Evolutionary conservation across 352 stramenopile genomes (phyloP).

Genomic region (Pythium aphanidermatum): DNA sequence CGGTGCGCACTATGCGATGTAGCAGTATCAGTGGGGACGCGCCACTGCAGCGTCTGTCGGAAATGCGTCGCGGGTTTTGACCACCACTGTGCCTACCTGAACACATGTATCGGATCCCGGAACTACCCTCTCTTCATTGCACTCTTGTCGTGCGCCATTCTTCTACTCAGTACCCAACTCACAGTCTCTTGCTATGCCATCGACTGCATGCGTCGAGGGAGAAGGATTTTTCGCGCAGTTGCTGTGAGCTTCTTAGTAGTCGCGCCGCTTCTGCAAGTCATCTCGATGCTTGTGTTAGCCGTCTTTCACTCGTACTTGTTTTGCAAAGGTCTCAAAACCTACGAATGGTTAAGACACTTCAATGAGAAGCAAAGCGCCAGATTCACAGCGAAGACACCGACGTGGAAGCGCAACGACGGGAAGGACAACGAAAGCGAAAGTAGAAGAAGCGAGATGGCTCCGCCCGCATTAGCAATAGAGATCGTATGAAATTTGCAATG

Average conservation of each 20-base stretch:
- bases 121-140: slow-evolving; percentile 62
- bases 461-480: slow-evolving; percentile 3
- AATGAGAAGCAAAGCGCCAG: slow-evolving; percentile 8
- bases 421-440: not conserved
- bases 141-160: slow-evolving; percentile 46
- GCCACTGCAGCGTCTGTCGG: slow-evolving; percentile 91
- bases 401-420: slow-evolving; percentile 4
- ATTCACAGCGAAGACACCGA: slow-evolving; percentile 13
- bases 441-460: slow-evolving; percentile 7
- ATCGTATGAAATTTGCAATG: too few relatives aligned
- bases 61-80: slow-evolving; percentile 94
- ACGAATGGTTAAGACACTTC: slow-evolving; percentile 50
- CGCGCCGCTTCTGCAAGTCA: slow-evolving; percentile 42
- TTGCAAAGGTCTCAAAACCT: slow-evolving; percentile 36
- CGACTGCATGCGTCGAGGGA: slow-evolving; percentile 9
- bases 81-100: slow-evolving; percentile 95
- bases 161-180: slow-evolving; percentile 51
- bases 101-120: slow-evolving; percentile 88
- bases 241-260: slow-evolving; percentile 23
- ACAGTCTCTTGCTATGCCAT: slow-evolving; percentile 40
- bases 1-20: slow-evolving; percentile 35
- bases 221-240: slow-evolving; percentile 1
- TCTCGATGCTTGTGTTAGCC: slow-evolving; percentile 52
- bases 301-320: slow-evolving; percentile 63
- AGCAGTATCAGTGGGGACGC: slow-evolving; percentile 32